These are phyloP conservation scores for Ustilago trichophora DNA, from an alignment of 1,284 basidiomycete species.

Conservation along the genomic window DNA sequence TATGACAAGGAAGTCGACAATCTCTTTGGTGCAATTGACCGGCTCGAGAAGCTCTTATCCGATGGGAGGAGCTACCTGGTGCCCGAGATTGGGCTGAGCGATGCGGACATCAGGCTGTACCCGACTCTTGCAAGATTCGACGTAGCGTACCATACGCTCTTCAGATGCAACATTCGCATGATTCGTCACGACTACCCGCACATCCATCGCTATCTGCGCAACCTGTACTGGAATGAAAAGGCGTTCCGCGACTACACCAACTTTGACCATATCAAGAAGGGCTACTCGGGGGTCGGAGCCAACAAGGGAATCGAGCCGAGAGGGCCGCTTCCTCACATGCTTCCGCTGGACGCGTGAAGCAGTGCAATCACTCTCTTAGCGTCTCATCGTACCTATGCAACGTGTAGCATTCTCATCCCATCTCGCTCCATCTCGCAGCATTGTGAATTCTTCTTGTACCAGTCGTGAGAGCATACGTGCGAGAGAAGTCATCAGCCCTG, in stretches of 20 bases:
- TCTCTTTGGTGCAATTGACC: constrained; percentile 78
- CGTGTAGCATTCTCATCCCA: too few relatives aligned
- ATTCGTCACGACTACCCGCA: constrained; percentile 48
- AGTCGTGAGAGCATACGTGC: too few relatives aligned
- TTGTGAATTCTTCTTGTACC: too few relatives aligned
- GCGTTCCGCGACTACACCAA: constrained; percentile 87
- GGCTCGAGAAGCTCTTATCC: constrained; percentile 78
- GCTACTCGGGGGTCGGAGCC: constrained; percentile 21
- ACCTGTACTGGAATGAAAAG: constrained; percentile 85
- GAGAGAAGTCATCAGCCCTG: too few relatives aligned
- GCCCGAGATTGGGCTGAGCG: constrained; percentile 78
- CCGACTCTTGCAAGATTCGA: constrained; percentile 84
- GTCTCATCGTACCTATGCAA: too few relatives aligned
- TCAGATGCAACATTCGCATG: constrained; percentile 80
- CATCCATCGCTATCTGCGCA: constrained; percentile 73
- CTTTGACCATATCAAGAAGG: constrained; percentile 71
- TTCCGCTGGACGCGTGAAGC: constrained; percentile 24
- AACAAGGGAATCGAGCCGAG: constrained; percentile 34
- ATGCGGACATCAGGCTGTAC: constrained; percentile 86
- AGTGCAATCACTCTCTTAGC: background rate
- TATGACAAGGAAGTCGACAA: constrained; percentile 78
- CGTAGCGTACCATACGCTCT: constrained; percentile 82
- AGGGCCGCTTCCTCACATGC: constrained; percentile 43
- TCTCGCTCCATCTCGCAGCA: too few relatives aligned
- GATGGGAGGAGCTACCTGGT: constrained; percentile 82